Evolutionary conservation across 805 yeast genomes (phyloP), one percentile per base, ranked within the genome.

Genomic region (Isabelozyma gotoi): DNA sequence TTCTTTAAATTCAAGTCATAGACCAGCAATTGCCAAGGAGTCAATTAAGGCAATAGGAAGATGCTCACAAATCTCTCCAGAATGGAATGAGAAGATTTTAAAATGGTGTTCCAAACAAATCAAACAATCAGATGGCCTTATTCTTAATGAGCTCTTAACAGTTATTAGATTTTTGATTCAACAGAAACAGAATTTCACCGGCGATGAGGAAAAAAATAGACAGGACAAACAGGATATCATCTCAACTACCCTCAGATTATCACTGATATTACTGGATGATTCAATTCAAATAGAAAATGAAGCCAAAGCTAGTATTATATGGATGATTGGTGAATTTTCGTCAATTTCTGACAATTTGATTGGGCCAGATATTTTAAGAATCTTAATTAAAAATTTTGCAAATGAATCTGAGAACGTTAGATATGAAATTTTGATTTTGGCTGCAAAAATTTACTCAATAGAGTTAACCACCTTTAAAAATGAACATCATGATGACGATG

Each of bases 281-380:
- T 34, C 12, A 7, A n/a, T 52, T 14, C 33, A 44, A 15, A 42
- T 65, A n/a, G 67, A 60, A 14, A 51, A 59, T 16, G 68, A 62
- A 14, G 95, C 98, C 0, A 80, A 82, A 50, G 89, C 96, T 1
- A 85, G 92, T 38, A 82, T 91, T 8, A 74, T 92, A 5, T 94
- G 98, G 98, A 73, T 92, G 7, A 77, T 92, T 41, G 97, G 98
- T 4, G 97, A 94, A 56, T 84, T 83, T 57, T 73, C 84, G 0
- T 58, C 51, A 21, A 53, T 55, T 8, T 59, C 62, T 16, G 45
- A 59, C 19, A 68, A 67, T 33, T 49, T 58, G 19, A 62, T 87
- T 40, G 84, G 91, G 3, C 91, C 95, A 0, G 97, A 92, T 57
- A 77, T 88, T 2, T 66, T 89, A 43, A 73, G 97, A 41, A 65